These are phyloP conservation scores for Diaporthe sp. DNA, from an alignment of 2,329 filamentous ascomycete genomes.

Conservation along the genomic window DNA sequence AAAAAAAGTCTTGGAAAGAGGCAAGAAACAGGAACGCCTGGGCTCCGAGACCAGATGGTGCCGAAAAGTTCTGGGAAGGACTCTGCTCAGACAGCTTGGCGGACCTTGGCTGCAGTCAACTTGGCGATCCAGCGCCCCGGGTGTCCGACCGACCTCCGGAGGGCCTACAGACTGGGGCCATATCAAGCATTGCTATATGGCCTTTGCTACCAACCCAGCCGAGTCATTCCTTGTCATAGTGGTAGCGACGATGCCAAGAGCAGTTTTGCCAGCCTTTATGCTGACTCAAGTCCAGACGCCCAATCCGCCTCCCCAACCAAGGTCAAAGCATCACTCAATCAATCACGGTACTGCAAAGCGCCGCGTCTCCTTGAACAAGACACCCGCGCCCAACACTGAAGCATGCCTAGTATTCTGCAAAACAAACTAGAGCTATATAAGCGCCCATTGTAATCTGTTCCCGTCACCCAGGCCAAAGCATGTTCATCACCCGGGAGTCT, in stretches of 20 bases:
- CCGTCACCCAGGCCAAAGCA: conserved; percentile 6
- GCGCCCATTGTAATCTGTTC: not conserved
- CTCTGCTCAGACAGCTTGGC: conserved; percentile 38
- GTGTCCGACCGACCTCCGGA: conserved; percentile 21
- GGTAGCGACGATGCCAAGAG: conserved; percentile 18
- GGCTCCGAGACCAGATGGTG: conserved; percentile 33
- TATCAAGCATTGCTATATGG: not conserved
- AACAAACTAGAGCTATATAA: not conserved
- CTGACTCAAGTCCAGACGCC: conserved; percentile 8
- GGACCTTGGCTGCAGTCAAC: conserved; percentile 31
- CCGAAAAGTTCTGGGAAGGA: conserved; percentile 30
- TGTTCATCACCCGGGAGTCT: conserved; percentile 3
- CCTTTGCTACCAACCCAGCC: not conserved
- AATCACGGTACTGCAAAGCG: not conserved
- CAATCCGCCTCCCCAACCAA: not conserved
- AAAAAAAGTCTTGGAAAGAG: conserved; percentile 22
- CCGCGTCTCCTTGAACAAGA: not conserved
- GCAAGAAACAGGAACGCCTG: conserved; percentile 32
- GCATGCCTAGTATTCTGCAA: not conserved
- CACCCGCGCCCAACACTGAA: not conserved
- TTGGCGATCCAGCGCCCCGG: conserved; percentile 29
- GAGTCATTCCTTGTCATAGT: conserved; percentile 17
- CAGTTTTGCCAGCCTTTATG: conserved; percentile 7
- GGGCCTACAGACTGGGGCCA: not conserved
- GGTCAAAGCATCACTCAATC: not conserved